A percentile compares a stretch with the other conserved stretches of the same genome.
Conservation (phyloP, 805 yeast genomes). For the Saitoella complicata region DNA sequence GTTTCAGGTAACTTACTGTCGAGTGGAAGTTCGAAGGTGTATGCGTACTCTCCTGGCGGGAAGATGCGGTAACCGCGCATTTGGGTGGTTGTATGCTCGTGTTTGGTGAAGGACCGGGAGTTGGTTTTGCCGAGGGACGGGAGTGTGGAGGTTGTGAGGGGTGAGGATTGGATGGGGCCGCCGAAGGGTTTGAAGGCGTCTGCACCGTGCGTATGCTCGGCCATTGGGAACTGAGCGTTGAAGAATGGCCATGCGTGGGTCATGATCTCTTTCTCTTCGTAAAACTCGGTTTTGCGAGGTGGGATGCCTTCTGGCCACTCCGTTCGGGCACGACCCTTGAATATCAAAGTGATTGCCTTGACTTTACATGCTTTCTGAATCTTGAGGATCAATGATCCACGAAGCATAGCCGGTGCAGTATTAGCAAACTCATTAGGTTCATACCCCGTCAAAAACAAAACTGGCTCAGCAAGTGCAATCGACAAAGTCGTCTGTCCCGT, state of each 20-base stretch:
- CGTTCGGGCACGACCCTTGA: conserved; percentile 57
- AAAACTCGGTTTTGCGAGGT: conserved; percentile 54
- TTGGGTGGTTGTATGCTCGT: conserved; percentile 6
- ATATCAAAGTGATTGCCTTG: conserved; percentile 42
- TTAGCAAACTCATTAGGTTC: conserved; percentile 43
- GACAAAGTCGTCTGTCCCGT: conserved; percentile 49
- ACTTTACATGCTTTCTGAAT: conserved; percentile 57
- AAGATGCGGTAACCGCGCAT: conserved; percentile 33
- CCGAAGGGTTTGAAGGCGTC: conserved; percentile 9
- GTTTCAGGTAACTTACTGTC: conserved; percentile 75
- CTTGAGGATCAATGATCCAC: conserved; percentile 64
- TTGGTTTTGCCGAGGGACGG: conserved; percentile 21
- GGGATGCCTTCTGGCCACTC: conserved; percentile 99
- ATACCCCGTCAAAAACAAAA: conserved; percentile 69
- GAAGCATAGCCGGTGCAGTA: conserved; percentile 59
- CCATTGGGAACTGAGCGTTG: conserved; percentile 24
- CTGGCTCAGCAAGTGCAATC: conserved; percentile 64
- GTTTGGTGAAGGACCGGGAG: conserved; percentile 12
- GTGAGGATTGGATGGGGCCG: neutral
- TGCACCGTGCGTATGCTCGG: conserved; percentile 30
- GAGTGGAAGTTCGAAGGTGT: conserved; percentile 79
- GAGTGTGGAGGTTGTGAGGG: neutral
- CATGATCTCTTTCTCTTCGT: conserved; percentile 49
- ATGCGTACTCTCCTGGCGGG: conserved; percentile 78
- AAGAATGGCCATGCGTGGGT: conserved; percentile 88